Evolutionary conservation across 2,329 filamentous ascomycete genomes (phyloP).

Genomic region (Fonsecaea monophora): DNA sequence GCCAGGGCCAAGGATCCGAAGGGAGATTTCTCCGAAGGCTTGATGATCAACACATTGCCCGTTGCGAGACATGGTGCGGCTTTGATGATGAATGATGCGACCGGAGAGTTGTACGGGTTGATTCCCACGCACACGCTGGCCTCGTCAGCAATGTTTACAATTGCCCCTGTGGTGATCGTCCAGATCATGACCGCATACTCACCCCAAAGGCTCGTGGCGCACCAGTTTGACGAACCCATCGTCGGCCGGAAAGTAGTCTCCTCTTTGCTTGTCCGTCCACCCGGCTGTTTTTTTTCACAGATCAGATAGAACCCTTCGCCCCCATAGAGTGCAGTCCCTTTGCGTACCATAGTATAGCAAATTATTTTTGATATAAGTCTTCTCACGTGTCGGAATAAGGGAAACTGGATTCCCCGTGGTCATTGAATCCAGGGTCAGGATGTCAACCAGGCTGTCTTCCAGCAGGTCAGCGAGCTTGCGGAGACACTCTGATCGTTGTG

Average conservation of each 20-base stretch:
- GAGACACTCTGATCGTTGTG: slow-evolving; percentile 38
- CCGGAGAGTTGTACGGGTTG: slow-evolving; percentile 52
- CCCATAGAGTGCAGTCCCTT: too few species aligned
- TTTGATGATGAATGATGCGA: slow-evolving; percentile 49
- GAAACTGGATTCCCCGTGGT: slow-evolving; percentile 42
- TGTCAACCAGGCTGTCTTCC: slow-evolving; percentile 46
- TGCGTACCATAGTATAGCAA: slow-evolving; percentile 29
- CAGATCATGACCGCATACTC: not conserved
- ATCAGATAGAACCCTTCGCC: not conserved
- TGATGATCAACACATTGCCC: slow-evolving; percentile 41
- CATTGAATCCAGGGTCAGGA: slow-evolving; percentile 42
- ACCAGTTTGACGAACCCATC: slow-evolving; percentile 40
- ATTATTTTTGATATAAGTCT: slow-evolving; percentile 17
- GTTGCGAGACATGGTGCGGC: slow-evolving; percentile 49
- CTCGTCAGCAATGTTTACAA: not conserved
- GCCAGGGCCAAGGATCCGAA: slow-evolving; percentile 20
- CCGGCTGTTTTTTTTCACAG: slow-evolving; percentile 20
- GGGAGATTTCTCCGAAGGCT: slow-evolving; percentile 34
- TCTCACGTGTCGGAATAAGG: slow-evolving; percentile 24
- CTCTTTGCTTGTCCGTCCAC: slow-evolving; percentile 34
- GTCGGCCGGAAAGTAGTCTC: slow-evolving; percentile 36
- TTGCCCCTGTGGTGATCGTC: too few species aligned
- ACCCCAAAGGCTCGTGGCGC: slow-evolving; percentile 41
- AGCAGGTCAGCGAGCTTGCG: slow-evolving; percentile 47
- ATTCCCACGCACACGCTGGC: slow-evolving; percentile 43